Conservation (phyloP, 2,329 filamentous ascomycete species). For the Fusarium coffeatum region DNA sequence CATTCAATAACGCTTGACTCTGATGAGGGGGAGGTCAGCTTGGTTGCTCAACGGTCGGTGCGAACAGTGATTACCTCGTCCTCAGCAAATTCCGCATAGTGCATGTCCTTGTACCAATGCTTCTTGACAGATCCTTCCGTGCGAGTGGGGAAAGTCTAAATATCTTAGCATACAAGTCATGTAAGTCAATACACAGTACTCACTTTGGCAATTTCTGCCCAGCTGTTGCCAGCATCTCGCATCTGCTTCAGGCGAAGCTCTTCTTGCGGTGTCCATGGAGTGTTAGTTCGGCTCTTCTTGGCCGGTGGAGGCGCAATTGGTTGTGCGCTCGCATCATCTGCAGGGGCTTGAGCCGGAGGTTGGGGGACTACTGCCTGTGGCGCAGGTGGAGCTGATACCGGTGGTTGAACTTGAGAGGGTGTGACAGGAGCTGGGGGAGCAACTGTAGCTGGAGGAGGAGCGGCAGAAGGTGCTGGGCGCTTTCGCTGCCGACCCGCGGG, state of each 20-base stretch:
- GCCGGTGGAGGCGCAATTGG: constrained; percentile 63
- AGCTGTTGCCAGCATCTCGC: constrained; percentile 91
- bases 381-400: constrained; percentile 47
- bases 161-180: constrained; percentile 10
- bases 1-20: constrained; percentile 84
- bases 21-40: constrained; percentile 53
- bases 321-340: constrained; percentile 49
- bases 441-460: constrained; percentile 53
- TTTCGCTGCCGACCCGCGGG: constrained; percentile 56
- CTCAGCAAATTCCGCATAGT: constrained; percentile 98
- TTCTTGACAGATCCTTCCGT: constrained; percentile 99
- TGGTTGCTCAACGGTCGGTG: constrained; percentile 20
- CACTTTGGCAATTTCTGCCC: constrained; percentile 99
- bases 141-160: constrained; percentile 87
- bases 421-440: constrained; percentile 50
- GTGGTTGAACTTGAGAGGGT: constrained; percentile 50
- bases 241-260: constrained; percentile 93
- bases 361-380: constrained; percentile 47
- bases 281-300: constrained; percentile 98
- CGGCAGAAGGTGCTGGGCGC: constrained; percentile 54
- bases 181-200: constrained; percentile 52
- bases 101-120: constrained; percentile 99
- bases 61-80: constrained; percentile 77
- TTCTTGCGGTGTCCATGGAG: constrained; percentile 95
- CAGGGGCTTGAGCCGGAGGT: constrained; percentile 46